Conservation (phyloP, 1,284 basidiomycete species). For the Singerocomus inundabilis region DNA sequence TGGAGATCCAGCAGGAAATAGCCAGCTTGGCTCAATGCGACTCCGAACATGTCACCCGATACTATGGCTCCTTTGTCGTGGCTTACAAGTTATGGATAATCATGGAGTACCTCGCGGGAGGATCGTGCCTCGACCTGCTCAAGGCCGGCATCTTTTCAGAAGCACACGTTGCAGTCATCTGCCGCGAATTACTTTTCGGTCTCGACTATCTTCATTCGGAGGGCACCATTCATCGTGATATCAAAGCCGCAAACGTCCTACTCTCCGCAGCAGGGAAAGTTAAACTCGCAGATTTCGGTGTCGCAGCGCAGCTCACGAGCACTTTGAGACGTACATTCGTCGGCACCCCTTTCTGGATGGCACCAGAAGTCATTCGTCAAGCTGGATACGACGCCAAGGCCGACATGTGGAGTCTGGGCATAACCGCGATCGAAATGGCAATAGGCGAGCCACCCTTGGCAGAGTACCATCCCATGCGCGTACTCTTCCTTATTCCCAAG, state of each 20-base stretch:
- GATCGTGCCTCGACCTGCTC: conserved; percentile 95
- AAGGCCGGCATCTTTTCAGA: conserved; percentile 91
- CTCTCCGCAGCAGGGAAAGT: conserved; percentile 89
- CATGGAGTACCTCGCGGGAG: conserved; percentile 98
- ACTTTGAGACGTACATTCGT: conserved; percentile 93
- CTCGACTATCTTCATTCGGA: conserved; percentile 94
- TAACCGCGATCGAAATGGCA: conserved; percentile 95
- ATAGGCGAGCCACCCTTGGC: conserved; percentile 92
- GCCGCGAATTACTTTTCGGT: conserved; percentile 90
- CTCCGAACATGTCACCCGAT: conserved; percentile 93
- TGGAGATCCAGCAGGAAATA: conserved; percentile 98
- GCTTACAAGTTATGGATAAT: conserved; percentile 99
- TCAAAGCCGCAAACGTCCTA: conserved; percentile 97
- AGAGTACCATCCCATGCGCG: conserved; percentile 95
- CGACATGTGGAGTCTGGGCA: conserved; percentile 96
- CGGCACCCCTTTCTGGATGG: conserved; percentile 98
- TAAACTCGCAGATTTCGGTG: conserved; percentile 97
- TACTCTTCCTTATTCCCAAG: conserved; percentile 94
- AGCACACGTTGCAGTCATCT: conserved; percentile 90
- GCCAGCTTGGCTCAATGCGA: conserved; percentile 94
- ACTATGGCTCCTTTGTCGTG: conserved; percentile 96
- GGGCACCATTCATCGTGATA: conserved; percentile 96
- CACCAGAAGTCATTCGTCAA: conserved; percentile 95
- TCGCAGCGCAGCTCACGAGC: conserved; percentile 88
- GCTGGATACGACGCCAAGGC: conserved; percentile 96